phyloP scores from a whole-genome alignment of 2,329 filamentous ascomycete genomes.

The Pseudogymnoascus sp. region DNA sequence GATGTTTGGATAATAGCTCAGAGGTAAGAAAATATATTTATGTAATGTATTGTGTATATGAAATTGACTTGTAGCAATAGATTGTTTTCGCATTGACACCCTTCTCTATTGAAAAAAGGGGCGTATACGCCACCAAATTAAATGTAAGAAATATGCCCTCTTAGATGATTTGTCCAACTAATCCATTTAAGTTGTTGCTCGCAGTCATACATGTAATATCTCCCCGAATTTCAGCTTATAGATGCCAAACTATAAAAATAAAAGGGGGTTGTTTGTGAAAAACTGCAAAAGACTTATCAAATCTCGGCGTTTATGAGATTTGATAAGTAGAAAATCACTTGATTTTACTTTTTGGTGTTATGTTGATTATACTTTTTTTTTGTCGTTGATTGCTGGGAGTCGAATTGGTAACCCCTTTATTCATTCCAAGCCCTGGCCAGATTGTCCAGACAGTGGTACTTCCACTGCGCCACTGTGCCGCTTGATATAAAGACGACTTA shows the following conservation, averaged over 20 bases:
- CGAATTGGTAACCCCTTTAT: neutral
- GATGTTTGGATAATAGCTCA: neutral
- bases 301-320: neutral
- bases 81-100: neutral
- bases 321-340: constrained; percentile 4
- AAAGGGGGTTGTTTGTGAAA: neutral
- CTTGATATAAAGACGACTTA: neutral
- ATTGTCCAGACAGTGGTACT: constrained; percentile 7
- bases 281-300: constrained; percentile 4
- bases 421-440: constrained; percentile 2
- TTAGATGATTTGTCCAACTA: neutral
- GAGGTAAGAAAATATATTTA: neutral
- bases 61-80: neutral
- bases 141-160: neutral
- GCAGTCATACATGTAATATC: neutral
- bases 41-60: neutral
- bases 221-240: neutral
- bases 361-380: neutral
- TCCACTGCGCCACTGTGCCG: constrained; percentile 8
- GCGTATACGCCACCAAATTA: neutral
- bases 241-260: neutral
- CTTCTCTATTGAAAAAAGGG: neutral
- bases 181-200: neutral
- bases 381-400: neutral
- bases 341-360: constrained; percentile 1